A percentile compares a stretch with the other conserved stretches of the same genome.
phyloP scores from a whole-genome alignment of 148 eudicot species.

The Silene latifolia region DNA sequence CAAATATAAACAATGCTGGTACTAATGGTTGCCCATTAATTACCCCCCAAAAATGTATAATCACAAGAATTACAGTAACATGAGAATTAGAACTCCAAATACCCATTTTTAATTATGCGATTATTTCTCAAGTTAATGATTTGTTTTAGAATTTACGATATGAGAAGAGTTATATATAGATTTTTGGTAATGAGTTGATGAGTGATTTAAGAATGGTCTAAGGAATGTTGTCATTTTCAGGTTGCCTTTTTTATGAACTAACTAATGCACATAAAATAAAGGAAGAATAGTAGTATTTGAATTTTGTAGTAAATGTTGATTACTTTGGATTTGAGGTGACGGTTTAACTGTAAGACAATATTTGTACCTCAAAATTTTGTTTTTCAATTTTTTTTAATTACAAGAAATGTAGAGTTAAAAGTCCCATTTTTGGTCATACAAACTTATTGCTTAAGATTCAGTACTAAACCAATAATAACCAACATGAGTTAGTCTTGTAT shows the following conservation, averaged over 20 bases:
- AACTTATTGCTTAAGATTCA: slow-evolving; percentile 10
- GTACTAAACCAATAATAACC: neutral
- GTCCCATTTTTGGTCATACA: neutral
- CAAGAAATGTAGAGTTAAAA: no score
- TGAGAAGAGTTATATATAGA: slow-evolving; percentile 13
- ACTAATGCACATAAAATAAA: neutral
- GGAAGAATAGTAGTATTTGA: neutral
- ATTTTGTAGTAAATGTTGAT: neutral
- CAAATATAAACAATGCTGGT: slow-evolving; percentile 84
- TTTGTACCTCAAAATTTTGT: neutral
- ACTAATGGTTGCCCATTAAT: slow-evolving; percentile 63
- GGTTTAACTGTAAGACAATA: slow-evolving; percentile 2
- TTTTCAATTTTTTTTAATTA: no score
- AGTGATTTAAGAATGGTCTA: neutral
- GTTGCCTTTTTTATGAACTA: neutral
- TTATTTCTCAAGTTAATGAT: neutral
- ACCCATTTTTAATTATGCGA: neutral
- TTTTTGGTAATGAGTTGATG: neutral
- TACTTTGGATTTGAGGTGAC: slow-evolving; percentile 16
- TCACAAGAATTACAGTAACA: neutral
- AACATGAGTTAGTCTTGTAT: neutral
- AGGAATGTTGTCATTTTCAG: slow-evolving; percentile 11
- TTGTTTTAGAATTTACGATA: neutral
- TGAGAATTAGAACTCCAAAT: neutral
- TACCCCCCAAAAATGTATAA: slow-evolving; percentile 5